Evolutionary conservation across 1,284 basidiomycete genomes (phyloP), one percentile per base, ranked within the genome.

Genomic region (Termitomyces sp.): DNA sequence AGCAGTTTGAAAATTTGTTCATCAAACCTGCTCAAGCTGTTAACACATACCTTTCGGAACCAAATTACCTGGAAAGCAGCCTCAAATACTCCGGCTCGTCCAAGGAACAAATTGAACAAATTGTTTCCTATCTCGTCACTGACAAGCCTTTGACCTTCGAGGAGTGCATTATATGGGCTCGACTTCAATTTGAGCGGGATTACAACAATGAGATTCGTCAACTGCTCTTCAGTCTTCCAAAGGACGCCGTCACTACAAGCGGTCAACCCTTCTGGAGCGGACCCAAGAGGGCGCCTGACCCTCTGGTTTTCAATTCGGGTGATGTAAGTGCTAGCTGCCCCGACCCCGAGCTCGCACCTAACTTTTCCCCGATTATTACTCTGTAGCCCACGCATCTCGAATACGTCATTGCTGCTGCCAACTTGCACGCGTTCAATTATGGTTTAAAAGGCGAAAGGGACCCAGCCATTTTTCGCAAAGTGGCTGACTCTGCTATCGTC

Each of bases 361-460:
- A 56, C 49, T 13, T 62, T 9, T 54, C 13, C 36, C 15, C 13
- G 5, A 28, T 17, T 9, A 13, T 44, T 44, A 54, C 38, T 57
- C 40, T 47, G 34, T 54, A 98, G 92, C 79, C 90, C 38, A 82
- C 86, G 9, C 96, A 99, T 71, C 74, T 98, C 51, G 81, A 84
- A 50, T 99, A 94, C 73, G 85, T 99, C 67, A 86, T 98, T 54
- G 83, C 96, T 10, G 95, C 90, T 21, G 95, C 97, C 56, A 98
- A 99, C 73, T 79, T 99, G 44, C 97, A 96, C 68, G 97, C 97
- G 7, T 98, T 85, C 79, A 99, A 99, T 78, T 99, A 99, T 68
- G 97, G 97, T 19, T 80, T 99, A 50, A 90, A 92, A 64, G 98
- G 97, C 49, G 90, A 92, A 67, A 86, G 80, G 1, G 92, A 98